A percentile compares a stretch with the other conserved stretches of the same genome.
Evolutionary conservation across 1,284 basidiomycete species (phyloP).

Genomic region (Leucoagaricus sp.): DNA sequence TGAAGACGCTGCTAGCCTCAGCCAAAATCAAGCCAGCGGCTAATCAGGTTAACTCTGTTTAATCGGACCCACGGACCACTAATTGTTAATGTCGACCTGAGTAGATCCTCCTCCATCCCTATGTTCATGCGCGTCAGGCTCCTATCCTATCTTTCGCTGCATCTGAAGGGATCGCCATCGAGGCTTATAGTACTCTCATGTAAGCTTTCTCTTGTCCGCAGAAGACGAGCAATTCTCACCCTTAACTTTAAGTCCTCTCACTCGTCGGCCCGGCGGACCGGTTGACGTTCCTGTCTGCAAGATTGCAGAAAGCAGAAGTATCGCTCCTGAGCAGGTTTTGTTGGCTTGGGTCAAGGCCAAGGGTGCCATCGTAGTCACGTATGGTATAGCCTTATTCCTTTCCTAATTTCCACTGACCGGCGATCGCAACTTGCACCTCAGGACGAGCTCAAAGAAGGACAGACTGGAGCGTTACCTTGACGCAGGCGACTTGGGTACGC

Average conservation of each 20-base stretch:
- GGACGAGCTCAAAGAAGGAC: slow-evolving; percentile 62
- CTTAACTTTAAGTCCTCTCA: slow-evolving; percentile 55
- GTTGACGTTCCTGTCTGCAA: slow-evolving; percentile 62
- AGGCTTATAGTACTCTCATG: slow-evolving; percentile 71
- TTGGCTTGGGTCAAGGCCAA: slow-evolving; percentile 69
- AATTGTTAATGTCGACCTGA: slow-evolving; percentile 13
- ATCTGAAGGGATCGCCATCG: slow-evolving; percentile 62
- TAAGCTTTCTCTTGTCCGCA: slow-evolving; percentile 28
- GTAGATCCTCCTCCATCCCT: slow-evolving; percentile 70
- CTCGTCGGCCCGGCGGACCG: slow-evolving; percentile 60
- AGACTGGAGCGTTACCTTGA: slow-evolving; percentile 68
- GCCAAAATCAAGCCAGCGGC: slow-evolving; percentile 66
- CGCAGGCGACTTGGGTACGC: slow-evolving; percentile 54
- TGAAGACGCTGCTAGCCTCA: slow-evolving; percentile 54
- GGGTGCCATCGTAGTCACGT: slow-evolving; percentile 68
- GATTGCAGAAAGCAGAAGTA: slow-evolving; percentile 56
- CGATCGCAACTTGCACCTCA: slow-evolving; percentile 23
- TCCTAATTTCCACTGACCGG: not conserved
- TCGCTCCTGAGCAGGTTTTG: slow-evolving; percentile 67
- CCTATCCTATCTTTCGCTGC: slow-evolving; percentile 58
- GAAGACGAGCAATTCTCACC: not conserved
- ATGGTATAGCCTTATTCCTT: slow-evolving; percentile 23
- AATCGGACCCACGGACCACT: not conserved
- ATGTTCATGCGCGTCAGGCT: slow-evolving; percentile 58
- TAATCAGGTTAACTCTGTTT: slow-evolving; percentile 55